These are phyloP conservation scores for Filosporella fistucella DNA, from an alignment of 495 filamentous ascomycete species.

Conservation along the genomic window DNA sequence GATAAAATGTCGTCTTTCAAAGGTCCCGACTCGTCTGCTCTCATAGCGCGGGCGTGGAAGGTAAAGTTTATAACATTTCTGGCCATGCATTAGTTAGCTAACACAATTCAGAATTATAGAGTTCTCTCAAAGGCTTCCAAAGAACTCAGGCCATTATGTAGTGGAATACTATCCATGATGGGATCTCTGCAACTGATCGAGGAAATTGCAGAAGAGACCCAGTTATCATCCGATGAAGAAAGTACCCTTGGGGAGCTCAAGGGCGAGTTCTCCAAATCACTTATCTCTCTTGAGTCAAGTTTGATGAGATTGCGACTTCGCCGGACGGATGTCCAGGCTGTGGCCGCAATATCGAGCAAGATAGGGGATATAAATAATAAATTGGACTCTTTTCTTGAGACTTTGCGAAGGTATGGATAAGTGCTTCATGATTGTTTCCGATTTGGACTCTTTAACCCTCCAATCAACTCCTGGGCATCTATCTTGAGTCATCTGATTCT, in stretches of 20 bases:
- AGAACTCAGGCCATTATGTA: constrained; percentile 3
- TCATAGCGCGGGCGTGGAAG: constrained; percentile 11
- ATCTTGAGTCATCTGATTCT: too few relatives aligned
- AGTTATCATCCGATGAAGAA: background rate
- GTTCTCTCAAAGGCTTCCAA: constrained; percentile 3
- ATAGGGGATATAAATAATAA: background rate
- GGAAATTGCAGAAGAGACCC: background rate
- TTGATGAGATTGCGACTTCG: background rate
- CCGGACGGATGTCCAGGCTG: background rate
- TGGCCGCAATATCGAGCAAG: background rate
- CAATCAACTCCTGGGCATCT: too few relatives aligned
- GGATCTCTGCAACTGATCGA: background rate
- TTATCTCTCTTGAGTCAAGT: background rate
- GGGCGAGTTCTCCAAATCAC: background rate
- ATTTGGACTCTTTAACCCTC: too few relatives aligned
- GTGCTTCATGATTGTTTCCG: too few relatives aligned
- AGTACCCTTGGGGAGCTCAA: background rate
- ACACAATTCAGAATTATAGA: background rate
- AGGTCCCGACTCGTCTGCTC: too few relatives aligned
- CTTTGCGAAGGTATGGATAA: background rate
- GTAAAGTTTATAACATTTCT: background rate
- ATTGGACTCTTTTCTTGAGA: background rate
- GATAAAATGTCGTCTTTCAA: too few relatives aligned
- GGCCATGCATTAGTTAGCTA: background rate
- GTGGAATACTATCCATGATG: constrained; percentile 7